Evolutionary conservation across 345 rosid species (phyloP).

Genomic region (Populus pruinosa): DNA sequence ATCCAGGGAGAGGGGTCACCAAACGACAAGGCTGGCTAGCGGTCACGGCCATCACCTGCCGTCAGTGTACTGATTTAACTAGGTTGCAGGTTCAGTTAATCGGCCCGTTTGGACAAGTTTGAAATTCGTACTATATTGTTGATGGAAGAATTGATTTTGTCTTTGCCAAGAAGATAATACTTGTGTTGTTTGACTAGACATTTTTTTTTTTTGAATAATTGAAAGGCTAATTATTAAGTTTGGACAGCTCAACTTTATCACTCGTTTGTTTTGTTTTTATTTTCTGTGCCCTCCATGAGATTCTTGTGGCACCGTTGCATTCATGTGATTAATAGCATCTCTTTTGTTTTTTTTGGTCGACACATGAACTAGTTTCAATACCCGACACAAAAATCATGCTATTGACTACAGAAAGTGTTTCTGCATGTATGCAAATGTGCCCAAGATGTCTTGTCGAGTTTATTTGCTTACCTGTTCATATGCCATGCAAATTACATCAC

Average conservation of each 20-base stretch:
- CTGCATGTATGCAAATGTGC: no score
- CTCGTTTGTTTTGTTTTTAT: background rate
- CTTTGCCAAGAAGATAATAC: background rate
- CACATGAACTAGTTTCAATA: no score
- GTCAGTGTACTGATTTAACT: constrained; percentile 11
- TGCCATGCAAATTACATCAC: no score
- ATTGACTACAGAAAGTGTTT: no score
- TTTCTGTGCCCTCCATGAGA: background rate
- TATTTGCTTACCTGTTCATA: no score
- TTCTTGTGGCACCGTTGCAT: background rate
- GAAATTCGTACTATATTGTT: background rate
- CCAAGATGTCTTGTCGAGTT: no score
- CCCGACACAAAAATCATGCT: no score
- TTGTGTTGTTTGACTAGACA: background rate
- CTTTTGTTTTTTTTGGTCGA: no score
- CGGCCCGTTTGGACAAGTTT: background rate
- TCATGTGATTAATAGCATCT: no score
- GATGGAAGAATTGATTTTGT: background rate
- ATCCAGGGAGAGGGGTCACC: background rate
- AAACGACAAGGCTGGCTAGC: constrained; percentile 18
- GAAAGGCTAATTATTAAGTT: background rate
- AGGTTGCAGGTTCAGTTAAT: background rate
- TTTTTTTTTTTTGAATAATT: background rate
- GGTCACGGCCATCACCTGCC: constrained; percentile 10
- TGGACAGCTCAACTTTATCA: background rate